Percentiles rank a stretch among this genome's conserved stretches.
These are phyloP conservation scores for Xanthoconium stramineum DNA, from an alignment of 768 basidiomycete genomes.

Conservation along the genomic window DNA sequence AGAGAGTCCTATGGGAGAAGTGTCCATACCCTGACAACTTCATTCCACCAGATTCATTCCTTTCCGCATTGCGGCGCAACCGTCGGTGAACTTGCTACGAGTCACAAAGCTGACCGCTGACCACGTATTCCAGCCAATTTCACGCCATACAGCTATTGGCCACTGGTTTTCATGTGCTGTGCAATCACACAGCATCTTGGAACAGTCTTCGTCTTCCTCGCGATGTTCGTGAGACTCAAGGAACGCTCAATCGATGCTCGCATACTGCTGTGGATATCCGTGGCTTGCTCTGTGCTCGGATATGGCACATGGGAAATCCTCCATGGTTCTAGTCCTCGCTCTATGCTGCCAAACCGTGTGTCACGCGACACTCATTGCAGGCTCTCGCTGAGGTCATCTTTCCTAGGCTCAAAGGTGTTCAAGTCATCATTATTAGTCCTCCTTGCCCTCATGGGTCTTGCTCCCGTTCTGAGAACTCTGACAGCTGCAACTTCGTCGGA, in stretches of 20 bases:
- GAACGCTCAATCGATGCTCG: conserved; percentile 65
- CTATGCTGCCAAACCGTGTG: conserved; percentile 24
- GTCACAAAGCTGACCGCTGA: conserved; percentile 11
- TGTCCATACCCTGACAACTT: conserved; percentile 83
- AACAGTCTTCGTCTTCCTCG: conserved; percentile 76
- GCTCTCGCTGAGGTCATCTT: conserved; percentile 9
- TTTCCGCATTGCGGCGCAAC: conserved; percentile 75
- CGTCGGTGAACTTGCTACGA: conserved; percentile 44
- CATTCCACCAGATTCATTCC: conserved; percentile 69
- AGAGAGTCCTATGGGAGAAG: conserved; percentile 74
- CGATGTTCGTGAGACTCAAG: conserved; percentile 71
- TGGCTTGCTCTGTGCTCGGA: conserved; percentile 56
- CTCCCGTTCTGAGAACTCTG: conserved; percentile 88
- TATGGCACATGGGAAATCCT: conserved; percentile 63
- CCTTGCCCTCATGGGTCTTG: conserved; percentile 82
- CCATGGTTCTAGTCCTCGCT: conserved; percentile 35
- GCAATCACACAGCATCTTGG: conserved; percentile 84
- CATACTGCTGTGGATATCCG: conserved; percentile 62
- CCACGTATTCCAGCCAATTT: conserved; percentile 60
- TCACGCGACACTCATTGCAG: conserved; percentile 1
- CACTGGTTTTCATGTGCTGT: conserved; percentile 64
- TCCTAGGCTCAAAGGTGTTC: conserved; percentile 61
- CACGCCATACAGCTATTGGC: conserved; percentile 72
- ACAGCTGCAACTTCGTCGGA: conserved; percentile 95
- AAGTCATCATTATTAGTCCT: conserved; percentile 88